phyloP scores from a whole-genome alignment of 2,329 filamentous ascomycete genomes.

The Diplodia mutila region DNA sequence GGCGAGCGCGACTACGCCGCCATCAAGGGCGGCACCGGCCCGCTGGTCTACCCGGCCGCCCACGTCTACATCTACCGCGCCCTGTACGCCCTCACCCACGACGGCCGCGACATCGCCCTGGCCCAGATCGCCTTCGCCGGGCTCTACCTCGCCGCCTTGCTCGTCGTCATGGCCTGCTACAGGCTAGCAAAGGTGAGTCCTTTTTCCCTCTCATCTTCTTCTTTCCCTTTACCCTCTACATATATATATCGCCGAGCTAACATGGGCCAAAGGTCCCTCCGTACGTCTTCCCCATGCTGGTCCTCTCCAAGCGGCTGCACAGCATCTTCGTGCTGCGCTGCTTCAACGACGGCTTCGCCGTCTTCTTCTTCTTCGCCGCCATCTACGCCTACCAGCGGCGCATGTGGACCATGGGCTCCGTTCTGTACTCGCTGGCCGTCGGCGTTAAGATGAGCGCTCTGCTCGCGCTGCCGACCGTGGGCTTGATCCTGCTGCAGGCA shows the following conservation, averaged over 20 bases:
- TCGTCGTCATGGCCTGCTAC: slow-evolving; percentile 82
- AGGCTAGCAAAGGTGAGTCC: slow-evolving; percentile 66
- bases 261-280: slow-evolving; percentile 66
- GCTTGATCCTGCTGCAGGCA: slow-evolving; percentile 73
- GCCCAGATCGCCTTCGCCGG: slow-evolving; percentile 85
- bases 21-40: slow-evolving; percentile 86
- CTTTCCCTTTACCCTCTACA: not conserved
- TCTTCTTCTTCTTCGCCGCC: slow-evolving; percentile 80
- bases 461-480: slow-evolving; percentile 80
- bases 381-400: slow-evolving; percentile 77
- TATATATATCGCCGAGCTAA: not conserved
- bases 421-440: slow-evolving; percentile 76
- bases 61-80: slow-evolving; percentile 90
- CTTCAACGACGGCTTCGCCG: slow-evolving; percentile 94
- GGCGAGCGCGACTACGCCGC: slow-evolving; percentile 88
- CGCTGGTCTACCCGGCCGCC: slow-evolving; percentile 90
- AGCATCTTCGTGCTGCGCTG: slow-evolving; percentile 90
- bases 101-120: slow-evolving; percentile 73
- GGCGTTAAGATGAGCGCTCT: slow-evolving; percentile 96
- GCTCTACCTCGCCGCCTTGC: slow-evolving; percentile 77
- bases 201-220: too few species aligned
- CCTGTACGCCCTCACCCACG: slow-evolving; percentile 76
- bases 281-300: slow-evolving; percentile 82
- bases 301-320: slow-evolving; percentile 89
- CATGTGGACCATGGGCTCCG: slow-evolving; percentile 71